Conservation (phyloP, 2,329 filamentous ascomycete genomes). For the Monascus ruber region DNA sequence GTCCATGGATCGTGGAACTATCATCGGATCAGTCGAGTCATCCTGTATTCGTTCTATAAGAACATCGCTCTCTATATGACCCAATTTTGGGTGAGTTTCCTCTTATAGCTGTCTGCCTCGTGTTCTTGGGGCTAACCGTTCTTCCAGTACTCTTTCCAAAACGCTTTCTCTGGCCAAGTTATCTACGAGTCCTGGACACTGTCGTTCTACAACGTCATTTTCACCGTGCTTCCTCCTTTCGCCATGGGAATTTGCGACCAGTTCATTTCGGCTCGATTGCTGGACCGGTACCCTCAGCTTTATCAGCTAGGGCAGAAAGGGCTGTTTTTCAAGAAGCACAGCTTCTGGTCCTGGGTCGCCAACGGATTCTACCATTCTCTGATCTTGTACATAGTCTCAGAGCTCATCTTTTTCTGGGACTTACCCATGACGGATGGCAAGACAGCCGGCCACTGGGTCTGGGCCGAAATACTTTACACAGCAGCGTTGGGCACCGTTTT, state of each 20-base stretch:
- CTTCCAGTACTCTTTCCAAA: constrained; percentile 82
- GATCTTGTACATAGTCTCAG: constrained; percentile 74
- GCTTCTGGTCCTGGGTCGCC: constrained; percentile 82
- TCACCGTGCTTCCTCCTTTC: constrained; percentile 85
- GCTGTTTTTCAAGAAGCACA: constrained; percentile 83
- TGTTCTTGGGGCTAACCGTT: constrained; percentile 11
- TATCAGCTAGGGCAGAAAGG: constrained; percentile 90
- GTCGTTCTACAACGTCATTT: constrained; percentile 99
- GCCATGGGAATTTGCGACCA: constrained; percentile 96
- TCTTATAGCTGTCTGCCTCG: neutral
- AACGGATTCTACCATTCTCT: constrained; percentile 96
- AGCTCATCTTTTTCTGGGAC: constrained; percentile 73
- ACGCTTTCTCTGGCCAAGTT: constrained; percentile 92
- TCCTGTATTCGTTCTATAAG: constrained; percentile 98
- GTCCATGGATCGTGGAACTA: constrained; percentile 98
- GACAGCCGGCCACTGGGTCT: constrained; percentile 89
- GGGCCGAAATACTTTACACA: constrained; percentile 91
- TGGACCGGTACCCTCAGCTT: constrained; percentile 92
- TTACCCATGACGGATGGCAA: constrained; percentile 67
- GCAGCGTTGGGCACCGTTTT: constrained; percentile 87
- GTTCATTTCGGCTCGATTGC: constrained; percentile 83
- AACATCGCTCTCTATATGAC: constrained; percentile 98
- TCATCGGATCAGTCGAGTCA: constrained; percentile 91
- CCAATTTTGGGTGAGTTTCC: constrained; percentile 77
- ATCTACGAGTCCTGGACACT: constrained; percentile 99